Conservation (phyloP, 345 rosid genomes). For the Rhodamnia rubescens region DNA sequence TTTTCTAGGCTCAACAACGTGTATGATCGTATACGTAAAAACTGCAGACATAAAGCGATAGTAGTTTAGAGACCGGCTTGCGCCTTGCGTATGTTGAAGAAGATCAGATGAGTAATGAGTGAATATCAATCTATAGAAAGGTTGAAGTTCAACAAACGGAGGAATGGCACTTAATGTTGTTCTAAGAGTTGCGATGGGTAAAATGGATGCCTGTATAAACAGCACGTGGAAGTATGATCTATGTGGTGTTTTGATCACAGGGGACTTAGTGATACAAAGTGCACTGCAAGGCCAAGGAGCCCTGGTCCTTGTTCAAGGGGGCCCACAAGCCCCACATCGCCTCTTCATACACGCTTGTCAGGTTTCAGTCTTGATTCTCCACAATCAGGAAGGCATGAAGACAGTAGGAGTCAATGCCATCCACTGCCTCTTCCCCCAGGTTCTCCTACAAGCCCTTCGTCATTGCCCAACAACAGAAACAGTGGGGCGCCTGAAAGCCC, state of each 20-base stretch:
- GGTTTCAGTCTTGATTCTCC: conserved; percentile 54
- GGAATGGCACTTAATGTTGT: background rate
- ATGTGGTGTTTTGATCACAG: conserved; percentile 27
- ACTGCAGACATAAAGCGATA: background rate
- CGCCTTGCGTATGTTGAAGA: background rate
- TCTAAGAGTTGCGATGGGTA: background rate
- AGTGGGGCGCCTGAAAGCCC: conserved; percentile 26
- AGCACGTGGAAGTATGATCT: background rate
- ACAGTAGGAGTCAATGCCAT: conserved; percentile 56
- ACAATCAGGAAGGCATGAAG: conserved; percentile 38
- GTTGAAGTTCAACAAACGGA: background rate
- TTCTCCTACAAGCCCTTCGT: conserved; percentile 75
- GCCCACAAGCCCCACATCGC: conserved; percentile 66
- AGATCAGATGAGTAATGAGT: background rate
- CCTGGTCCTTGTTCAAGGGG: conserved; percentile 44
- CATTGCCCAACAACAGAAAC: conserved; percentile 30
- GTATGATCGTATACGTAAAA: background rate
- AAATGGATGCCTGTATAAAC: background rate
- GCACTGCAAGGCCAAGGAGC: conserved; percentile 33
- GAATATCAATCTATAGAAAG: background rate
- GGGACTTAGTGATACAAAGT: conserved; percentile 32
- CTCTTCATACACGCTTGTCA: conserved; percentile 46
- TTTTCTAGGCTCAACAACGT: background rate
- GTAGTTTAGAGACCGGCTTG: background rate
- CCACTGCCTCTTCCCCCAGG: conserved; percentile 90